Evolutionary conservation across 1,284 basidiomycete species (phyloP).

Genomic region (Pulveroboletus sp.): DNA sequence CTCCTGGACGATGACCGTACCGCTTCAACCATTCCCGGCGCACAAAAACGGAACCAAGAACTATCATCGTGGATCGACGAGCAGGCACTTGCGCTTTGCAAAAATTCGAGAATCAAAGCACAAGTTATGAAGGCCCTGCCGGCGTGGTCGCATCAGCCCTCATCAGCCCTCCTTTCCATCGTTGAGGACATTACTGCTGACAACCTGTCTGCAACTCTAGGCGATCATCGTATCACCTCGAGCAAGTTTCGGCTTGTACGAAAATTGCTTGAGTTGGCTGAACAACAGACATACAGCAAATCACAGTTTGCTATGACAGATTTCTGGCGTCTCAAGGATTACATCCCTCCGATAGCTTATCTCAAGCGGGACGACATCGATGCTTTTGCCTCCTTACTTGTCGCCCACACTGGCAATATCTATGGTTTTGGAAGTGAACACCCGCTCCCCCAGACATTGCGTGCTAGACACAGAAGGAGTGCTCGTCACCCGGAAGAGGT

Average conservation of each 20-base stretch:
- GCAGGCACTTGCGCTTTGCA: constrained; percentile 43
- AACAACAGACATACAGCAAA: constrained; percentile 35
- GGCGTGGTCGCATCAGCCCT: constrained; percentile 68
- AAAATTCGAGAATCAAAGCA: constrained; percentile 35
- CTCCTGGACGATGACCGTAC: constrained; percentile 48
- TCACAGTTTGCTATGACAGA: constrained; percentile 52
- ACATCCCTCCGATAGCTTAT: constrained; percentile 51
- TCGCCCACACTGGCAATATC: constrained; percentile 54
- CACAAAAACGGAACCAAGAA: constrained; percentile 38
- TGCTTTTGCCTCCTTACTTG: constrained; percentile 73
- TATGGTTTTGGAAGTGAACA: constrained; percentile 56
- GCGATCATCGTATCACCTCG: constrained; percentile 51
- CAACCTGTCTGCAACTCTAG: constrained; percentile 51
- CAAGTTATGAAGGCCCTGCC: constrained; percentile 56
- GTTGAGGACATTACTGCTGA: constrained; percentile 43
- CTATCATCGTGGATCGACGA: constrained; percentile 64
- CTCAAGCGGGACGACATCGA: constrained; percentile 63
- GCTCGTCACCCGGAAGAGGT: constrained; percentile 20
- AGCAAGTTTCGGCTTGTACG: constrained; percentile 77
- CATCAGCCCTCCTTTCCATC: constrained; percentile 40
- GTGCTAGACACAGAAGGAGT: constrained; percentile 38
- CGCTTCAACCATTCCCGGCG: constrained; percentile 30
- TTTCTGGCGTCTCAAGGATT: constrained; percentile 82
- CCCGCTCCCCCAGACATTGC: constrained; percentile 36
- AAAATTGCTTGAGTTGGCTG: constrained; percentile 48